phyloP scores from a whole-genome alignment of 2,329 filamentous ascomycete genomes.

The Metarhizium anisopliae region DNA sequence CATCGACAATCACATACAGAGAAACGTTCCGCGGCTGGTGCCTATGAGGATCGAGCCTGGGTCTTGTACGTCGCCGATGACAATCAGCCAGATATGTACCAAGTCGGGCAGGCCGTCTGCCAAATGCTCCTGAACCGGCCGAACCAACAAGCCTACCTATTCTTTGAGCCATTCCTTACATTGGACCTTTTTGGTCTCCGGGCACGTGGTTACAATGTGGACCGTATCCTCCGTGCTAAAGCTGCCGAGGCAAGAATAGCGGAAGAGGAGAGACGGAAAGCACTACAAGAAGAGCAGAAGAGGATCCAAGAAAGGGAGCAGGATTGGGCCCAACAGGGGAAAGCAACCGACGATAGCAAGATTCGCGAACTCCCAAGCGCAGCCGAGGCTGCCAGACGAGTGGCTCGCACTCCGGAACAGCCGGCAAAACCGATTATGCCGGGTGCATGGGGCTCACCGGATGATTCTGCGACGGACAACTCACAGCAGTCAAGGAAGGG shows the following conservation, averaged over 20 bases:
- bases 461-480: slow-evolving; percentile 28
- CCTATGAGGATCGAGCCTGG: slow-evolving; percentile 43
- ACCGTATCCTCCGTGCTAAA: slow-evolving; percentile 82
- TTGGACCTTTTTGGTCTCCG: slow-evolving; percentile 75
- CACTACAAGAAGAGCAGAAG: slow-evolving; percentile 63
- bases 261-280: slow-evolving; percentile 69
- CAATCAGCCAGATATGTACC: slow-evolving; percentile 70
- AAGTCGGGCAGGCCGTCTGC: slow-evolving; percentile 82
- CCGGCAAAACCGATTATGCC: slow-evolving; percentile 49
- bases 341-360: slow-evolving; percentile 12
- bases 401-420: slow-evolving; percentile 31
- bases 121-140: slow-evolving; percentile 71
- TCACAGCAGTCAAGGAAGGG: slow-evolving; percentile 29
- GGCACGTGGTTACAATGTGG: slow-evolving; percentile 89
- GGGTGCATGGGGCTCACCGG: slow-evolving; percentile 64
- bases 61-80: slow-evolving; percentile 68
- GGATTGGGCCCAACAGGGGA: slow-evolving; percentile 31
- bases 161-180: slow-evolving; percentile 83
- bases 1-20: slow-evolving; percentile 62
- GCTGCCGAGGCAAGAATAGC: slow-evolving; percentile 81
- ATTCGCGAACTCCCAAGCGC: slow-evolving; percentile 10
- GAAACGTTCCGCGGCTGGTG: slow-evolving; percentile 64
- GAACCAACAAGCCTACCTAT: slow-evolving; percentile 80
- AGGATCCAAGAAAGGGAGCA: slow-evolving; percentile 49
- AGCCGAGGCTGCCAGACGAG: slow-evolving; percentile 28